Base-by-base conservation (phyloP, 2,329 filamentous ascomycete genomes). In the Trichophyton equinum region DNA sequence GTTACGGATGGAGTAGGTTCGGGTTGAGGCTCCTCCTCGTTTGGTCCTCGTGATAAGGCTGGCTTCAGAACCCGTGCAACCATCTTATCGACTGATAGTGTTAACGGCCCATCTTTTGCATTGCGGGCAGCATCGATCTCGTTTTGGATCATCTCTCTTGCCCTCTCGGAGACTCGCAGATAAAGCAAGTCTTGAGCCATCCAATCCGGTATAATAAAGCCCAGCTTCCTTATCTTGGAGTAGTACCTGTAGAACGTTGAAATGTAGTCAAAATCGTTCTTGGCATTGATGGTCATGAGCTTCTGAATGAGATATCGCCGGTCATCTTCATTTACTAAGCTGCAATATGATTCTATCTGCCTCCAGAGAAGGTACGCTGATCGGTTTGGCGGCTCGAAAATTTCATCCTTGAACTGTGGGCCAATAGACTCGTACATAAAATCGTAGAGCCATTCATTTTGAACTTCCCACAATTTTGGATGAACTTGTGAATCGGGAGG, bases 381-480 rank as follows among this genome's bases (percentile, higher is more conserved):
- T 20, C 56, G 56, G 15, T 58, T 58, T 27, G 20, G 20, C 3
- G 56, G 56, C 20, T 42, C 56, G 9, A 25, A 13, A 15, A 58
- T 42, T 22, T 42, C 40, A 18, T 58, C 40, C 25, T 58, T 27
- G 38, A 58, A 58, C 20, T 25, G 40, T 44, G 56, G 33, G 25
- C 40, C 56, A 9, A 58, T 30, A n/a, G 56, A 42, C 56, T 58
- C 56, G 20, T 25, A 20, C 40, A 58, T 58, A 44, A 42, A 46
- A 15, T 58, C 56, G n/a, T 58, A 58, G 15, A 58, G 38, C 56
- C 56, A 58, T 44, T 58, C 36, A 44, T 58, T 58, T 25, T 58
- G 56, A 13, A 46, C 40, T 6, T 58, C 36, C 56, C 56, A 58
- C 20, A 58, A 18, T 20, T 58, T 20, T 15, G 11, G 36, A 18